phyloP scores from a whole-genome alignment of 371 early-diverging fungal species.

The Mucor piriformis region DNA sequence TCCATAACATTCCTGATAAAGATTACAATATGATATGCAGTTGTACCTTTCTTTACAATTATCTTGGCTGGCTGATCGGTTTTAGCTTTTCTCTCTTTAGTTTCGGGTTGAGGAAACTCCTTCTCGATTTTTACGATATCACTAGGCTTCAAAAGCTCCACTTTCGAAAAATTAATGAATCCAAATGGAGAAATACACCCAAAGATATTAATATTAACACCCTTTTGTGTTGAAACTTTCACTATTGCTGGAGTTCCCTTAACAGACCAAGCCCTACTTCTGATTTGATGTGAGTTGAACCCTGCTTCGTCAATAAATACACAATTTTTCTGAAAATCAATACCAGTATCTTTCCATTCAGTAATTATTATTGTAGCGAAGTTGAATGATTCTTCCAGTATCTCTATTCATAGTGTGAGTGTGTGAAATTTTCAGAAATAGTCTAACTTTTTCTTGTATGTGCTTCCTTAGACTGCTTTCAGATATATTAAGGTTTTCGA shows the following conservation, averaged over 20 bases:
- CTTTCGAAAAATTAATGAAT: too few relatives aligned
- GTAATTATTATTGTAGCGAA: conserved; percentile 5
- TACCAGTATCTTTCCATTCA: conserved; percentile 13
- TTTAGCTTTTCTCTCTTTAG: too few relatives aligned
- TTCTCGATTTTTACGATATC: too few relatives aligned
- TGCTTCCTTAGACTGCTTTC: conserved; percentile 8
- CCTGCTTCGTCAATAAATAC: conserved; percentile 14
- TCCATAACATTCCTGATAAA: too few relatives aligned
- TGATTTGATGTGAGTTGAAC: conserved; percentile 13
- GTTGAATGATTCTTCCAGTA: conserved; percentile 3
- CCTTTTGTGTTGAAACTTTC: conserved; percentile 5
- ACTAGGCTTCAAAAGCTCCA: too few relatives aligned
- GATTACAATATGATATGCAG: too few relatives aligned
- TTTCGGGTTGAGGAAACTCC: too few relatives aligned
- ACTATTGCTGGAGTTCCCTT: conserved; percentile 4
- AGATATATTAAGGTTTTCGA: conserved; percentile 8
- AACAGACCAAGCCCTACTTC: conserved; percentile 16
- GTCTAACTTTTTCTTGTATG: conserved; percentile 9
- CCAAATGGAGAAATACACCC: conserved; percentile 19
- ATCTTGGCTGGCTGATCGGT: too few relatives aligned
- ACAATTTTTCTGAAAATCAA: conserved; percentile 4
- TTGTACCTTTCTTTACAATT: too few relatives aligned
- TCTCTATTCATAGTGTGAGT: conserved; percentile 4
- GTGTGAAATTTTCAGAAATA: conserved; percentile 1
- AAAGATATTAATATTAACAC: conserved; percentile 12